These are phyloP conservation scores for Bruguiera parviflora DNA, from an alignment of 345 rosid species.

Conservation along the genomic window DNA sequence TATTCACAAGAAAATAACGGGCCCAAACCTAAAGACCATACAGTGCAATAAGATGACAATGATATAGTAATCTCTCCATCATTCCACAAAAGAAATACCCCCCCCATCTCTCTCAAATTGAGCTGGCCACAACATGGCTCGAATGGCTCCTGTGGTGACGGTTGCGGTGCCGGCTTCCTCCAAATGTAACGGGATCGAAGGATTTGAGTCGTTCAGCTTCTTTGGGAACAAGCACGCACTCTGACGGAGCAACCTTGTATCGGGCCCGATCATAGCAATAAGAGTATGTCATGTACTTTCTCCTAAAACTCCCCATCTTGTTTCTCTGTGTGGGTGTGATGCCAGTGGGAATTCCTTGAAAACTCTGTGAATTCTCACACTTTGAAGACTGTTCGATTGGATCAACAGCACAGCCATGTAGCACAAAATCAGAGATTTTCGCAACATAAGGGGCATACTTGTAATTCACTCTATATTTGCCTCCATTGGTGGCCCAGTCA, in stretches of 20 bases:
- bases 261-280: slow-evolving; percentile 83
- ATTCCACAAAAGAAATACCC: too few species aligned
- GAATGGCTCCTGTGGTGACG: slow-evolving; percentile 32
- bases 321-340: slow-evolving; percentile 44
- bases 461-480: slow-evolving; percentile 88
- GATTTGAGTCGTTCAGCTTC: slow-evolving; percentile 60
- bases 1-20: slow-evolving; percentile 36
- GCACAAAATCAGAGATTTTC: slow-evolving; percentile 58
- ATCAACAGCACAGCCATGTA: slow-evolving; percentile 85
- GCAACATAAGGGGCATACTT: slow-evolving; percentile 83
- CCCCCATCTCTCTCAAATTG: slow-evolving; percentile 16
- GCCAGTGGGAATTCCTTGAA: slow-evolving; percentile 31
- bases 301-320: slow-evolving; percentile 64
- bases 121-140: slow-evolving; percentile 13
- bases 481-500: slow-evolving; percentile 94
- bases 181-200: slow-evolving; percentile 82
- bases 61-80: slow-evolving; percentile 1
- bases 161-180: slow-evolving; percentile 32
- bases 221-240: slow-evolving; percentile 54
- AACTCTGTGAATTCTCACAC: slow-evolving; percentile 46
- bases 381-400: slow-evolving; percentile 55
- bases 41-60: slow-evolving; percentile 3
- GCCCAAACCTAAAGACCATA: slow-evolving; percentile 15
- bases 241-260: slow-evolving; percentile 60
- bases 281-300: slow-evolving; percentile 82